These are phyloP conservation scores for Hysterium pulicare DNA, from an alignment of 2,329 filamentous ascomycete species.

Conservation along the genomic window DNA sequence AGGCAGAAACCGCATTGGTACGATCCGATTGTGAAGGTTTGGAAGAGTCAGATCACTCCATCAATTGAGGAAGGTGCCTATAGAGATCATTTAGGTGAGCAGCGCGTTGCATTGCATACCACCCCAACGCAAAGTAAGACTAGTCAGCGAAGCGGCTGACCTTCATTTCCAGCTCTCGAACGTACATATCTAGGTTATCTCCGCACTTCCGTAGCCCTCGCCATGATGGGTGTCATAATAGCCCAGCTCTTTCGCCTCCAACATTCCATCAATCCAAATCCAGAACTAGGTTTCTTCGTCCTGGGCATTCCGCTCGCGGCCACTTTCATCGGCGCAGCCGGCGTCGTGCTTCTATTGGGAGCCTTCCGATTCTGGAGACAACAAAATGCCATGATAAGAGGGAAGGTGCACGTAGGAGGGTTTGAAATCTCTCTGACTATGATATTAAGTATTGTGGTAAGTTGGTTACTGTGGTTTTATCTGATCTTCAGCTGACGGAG, in stretches of 20 bases:
- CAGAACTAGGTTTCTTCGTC: conserved; percentile 56
- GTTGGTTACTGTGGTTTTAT: conserved; percentile 22
- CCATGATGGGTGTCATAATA: conserved; percentile 63
- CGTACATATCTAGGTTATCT: conserved; percentile 72
- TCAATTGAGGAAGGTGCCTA: conserved; percentile 49
- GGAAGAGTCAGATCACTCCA: conserved; percentile 50
- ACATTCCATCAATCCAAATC: conserved; percentile 42
- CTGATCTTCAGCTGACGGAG: conserved; percentile 7
- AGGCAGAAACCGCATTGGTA: conserved; percentile 32
- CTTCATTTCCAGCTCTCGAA: too few species aligned
- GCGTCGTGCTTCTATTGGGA: conserved; percentile 53
- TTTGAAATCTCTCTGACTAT: conserved; percentile 56
- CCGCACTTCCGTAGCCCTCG: conserved; percentile 65
- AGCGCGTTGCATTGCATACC: neutral
- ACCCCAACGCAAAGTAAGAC: too few species aligned
- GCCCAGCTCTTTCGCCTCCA: conserved; percentile 66
- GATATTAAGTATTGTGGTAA: conserved; percentile 46
- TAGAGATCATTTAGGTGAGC: conserved; percentile 56
- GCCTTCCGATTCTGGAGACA: conserved; percentile 59
- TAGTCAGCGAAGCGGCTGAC: too few species aligned
- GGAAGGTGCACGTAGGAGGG: conserved; percentile 56
- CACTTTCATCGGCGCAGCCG: conserved; percentile 48
- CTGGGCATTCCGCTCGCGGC: conserved; percentile 59
- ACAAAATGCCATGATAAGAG: conserved; percentile 57
- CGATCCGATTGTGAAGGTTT: conserved; percentile 41